Evolutionary conservation across 805 yeast species (phyloP).

Genomic region (Ogataea zsoltii): DNA sequence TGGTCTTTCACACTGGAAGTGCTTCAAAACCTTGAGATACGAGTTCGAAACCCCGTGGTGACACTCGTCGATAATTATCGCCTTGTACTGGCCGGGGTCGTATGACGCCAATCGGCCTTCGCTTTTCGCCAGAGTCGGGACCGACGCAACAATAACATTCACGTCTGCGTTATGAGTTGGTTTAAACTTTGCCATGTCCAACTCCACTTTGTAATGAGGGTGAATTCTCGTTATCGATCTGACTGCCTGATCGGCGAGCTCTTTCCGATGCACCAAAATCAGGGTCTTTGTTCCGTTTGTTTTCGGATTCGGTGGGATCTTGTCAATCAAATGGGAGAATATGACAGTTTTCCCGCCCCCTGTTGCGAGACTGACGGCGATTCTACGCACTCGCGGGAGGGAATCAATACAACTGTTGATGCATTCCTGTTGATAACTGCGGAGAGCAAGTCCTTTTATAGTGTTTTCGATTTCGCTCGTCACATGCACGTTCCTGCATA

Average conservation of each 20-base stretch:
- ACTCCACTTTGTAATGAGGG: slow-evolving; percentile 54
- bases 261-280: slow-evolving; percentile 79
- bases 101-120: slow-evolving; percentile 49
- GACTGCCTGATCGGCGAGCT: slow-evolving; percentile 72
- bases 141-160: slow-evolving; percentile 77
- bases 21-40: slow-evolving; percentile 56
- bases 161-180: slow-evolving; percentile 41
- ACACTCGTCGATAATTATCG: slow-evolving; percentile 86
- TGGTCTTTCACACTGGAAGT: slow-evolving; percentile 52
- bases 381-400: slow-evolving; percentile 43
- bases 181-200: slow-evolving; percentile 65
- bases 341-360: slow-evolving; percentile 95
- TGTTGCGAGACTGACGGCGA: slow-evolving; percentile 86
- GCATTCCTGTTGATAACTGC: slow-evolving; percentile 70
- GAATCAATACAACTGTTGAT: slow-evolving; percentile 54
- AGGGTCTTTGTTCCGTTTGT: slow-evolving; percentile 44
- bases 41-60: slow-evolving; percentile 83
- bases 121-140: slow-evolving; percentile 57
- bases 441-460: slow-evolving; percentile 1
- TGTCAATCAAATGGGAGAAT: slow-evolving; percentile 57
- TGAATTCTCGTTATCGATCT: slow-evolving; percentile 44
- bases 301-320: slow-evolving; percentile 25
- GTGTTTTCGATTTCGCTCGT: neutral
- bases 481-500: neutral
- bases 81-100: slow-evolving; percentile 60